Conservation (phyloP, 371 early-diverging fungal genomes). For the Dipsacomyces acuminosporus region DNA sequence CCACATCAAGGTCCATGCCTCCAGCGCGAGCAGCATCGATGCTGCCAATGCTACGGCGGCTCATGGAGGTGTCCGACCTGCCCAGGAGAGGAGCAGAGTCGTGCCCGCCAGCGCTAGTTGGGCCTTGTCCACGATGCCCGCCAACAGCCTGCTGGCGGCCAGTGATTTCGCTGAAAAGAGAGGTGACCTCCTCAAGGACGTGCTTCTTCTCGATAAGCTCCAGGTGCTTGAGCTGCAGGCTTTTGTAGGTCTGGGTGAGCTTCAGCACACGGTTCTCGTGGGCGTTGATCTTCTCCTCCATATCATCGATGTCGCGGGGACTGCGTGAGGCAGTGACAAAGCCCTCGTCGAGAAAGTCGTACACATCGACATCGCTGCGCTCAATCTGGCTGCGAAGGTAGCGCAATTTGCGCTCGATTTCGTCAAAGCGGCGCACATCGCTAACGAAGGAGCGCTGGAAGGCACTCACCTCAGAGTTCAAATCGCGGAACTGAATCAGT, state of each 20-base stretch:
- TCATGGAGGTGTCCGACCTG: conserved; percentile 53
- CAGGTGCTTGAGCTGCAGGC: conserved; percentile 56
- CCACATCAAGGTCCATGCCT: conserved; percentile 21
- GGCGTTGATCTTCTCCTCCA: conserved; percentile 76
- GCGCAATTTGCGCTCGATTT: conserved; percentile 92
- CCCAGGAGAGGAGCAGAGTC: conserved; percentile 60
- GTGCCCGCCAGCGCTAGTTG: conserved; percentile 1
- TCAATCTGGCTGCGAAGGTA: conserved; percentile 79
- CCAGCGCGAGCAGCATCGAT: conserved; percentile 35
- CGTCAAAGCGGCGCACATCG: conserved; percentile 88
- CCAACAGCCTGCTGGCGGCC: conserved; percentile 20
- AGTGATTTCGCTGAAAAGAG: conserved; percentile 38
- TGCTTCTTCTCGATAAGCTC: conserved; percentile 88
- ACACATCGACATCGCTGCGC: conserved; percentile 69
- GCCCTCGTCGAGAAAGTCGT: conserved; percentile 53
- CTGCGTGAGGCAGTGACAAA: conserved; percentile 66
- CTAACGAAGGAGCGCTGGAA: conserved; percentile 95
- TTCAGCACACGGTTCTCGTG: conserved; percentile 77
- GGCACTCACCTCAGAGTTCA: conserved; percentile 91
- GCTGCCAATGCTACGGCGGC: conserved; percentile 48
- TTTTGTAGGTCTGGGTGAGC: conserved; percentile 84
- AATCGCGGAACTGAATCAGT: conserved; percentile 90
- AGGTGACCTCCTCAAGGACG: conserved; percentile 82
- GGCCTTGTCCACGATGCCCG: background rate
- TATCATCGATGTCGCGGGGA: conserved; percentile 90